phyloP scores from a whole-genome alignment of 441 rosid species.

The Euphorbia celastroides region DNA sequence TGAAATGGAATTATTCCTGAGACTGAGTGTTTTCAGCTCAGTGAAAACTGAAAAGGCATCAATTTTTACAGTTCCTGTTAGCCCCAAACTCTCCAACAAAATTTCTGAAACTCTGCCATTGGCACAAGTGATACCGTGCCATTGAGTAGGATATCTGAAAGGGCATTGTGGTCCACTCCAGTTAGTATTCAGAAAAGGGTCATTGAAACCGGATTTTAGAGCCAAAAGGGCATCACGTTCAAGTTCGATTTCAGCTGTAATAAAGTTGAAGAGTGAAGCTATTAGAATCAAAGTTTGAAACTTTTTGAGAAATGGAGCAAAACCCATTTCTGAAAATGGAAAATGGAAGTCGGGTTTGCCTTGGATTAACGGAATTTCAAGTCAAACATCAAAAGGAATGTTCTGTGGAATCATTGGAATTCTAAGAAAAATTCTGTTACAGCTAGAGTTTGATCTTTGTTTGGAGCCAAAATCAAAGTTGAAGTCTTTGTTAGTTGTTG shows the following conservation, averaged over 20 bases:
- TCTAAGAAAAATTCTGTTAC: constrained; percentile 18
- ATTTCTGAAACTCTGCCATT: constrained; percentile 32
- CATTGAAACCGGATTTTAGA: constrained; percentile 31
- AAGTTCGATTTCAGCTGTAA: constrained; percentile 9
- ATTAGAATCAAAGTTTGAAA: constrained; percentile 13
- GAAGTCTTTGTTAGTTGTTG: neutral
- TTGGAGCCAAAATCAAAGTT: constrained; percentile 23
- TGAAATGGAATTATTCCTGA: constrained; percentile 36
- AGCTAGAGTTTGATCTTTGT: constrained; percentile 32
- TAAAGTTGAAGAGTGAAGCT: neutral
- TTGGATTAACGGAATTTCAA: neutral
- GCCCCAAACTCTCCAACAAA: constrained; percentile 27
- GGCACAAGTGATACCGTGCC: constrained; percentile 38
- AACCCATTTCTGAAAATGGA: constrained; percentile 17
- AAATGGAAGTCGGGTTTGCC: neutral
- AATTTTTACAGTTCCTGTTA: constrained; percentile 17
- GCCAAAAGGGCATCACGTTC: constrained; percentile 38
- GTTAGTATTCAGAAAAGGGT: constrained; percentile 32
- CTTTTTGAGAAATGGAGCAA: constrained; percentile 6
- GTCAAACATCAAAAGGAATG: neutral
- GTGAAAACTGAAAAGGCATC: constrained; percentile 29
- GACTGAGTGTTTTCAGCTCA: constrained; percentile 29
- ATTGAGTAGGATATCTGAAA: constrained; percentile 17
- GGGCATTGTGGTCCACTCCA: constrained; percentile 46
- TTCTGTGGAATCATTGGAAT: constrained; percentile 21